phyloP scores from a whole-genome alignment of 2,329 filamentous ascomycete species.

The Claviceps maximensis region DNA sequence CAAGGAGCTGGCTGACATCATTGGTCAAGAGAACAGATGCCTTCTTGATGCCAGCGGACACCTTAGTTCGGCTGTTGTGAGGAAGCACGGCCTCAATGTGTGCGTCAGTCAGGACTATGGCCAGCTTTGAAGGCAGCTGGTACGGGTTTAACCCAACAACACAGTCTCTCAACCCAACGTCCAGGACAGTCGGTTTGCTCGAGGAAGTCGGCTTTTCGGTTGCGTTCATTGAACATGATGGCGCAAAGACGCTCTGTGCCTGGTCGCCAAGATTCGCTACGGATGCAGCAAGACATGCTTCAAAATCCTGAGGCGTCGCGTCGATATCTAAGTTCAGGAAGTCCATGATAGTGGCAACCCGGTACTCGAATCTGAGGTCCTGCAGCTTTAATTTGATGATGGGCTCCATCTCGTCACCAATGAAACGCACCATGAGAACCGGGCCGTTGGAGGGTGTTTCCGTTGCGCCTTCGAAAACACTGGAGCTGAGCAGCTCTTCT shows the following conservation, averaged over 20 bases:
- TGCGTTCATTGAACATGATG: constrained; percentile 9
- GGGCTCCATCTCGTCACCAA: constrained; percentile 90
- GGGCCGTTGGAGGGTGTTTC: constrained; percentile 17
- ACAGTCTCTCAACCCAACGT: constrained; percentile 69
- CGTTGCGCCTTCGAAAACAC: constrained; percentile 14
- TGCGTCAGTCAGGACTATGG: constrained; percentile 68
- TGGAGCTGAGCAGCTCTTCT: constrained; percentile 58
- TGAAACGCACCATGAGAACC: constrained; percentile 76
- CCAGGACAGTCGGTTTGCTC: constrained; percentile 49
- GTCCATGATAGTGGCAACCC: constrained; percentile 70
- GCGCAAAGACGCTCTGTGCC: constrained; percentile 34
- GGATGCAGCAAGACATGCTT: constrained; percentile 63
- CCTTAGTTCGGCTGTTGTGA: constrained; percentile 49
- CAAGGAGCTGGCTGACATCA: constrained; percentile 35
- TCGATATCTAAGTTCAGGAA: constrained; percentile 58
- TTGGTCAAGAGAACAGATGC: constrained; percentile 76
- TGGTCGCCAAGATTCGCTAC: constrained; percentile 63
- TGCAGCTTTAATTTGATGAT: constrained; percentile 77
- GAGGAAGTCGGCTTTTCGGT: constrained; percentile 15
- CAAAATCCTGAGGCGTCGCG: constrained; percentile 58
- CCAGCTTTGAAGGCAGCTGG: constrained; percentile 58
- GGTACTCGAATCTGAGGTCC: constrained; percentile 78
- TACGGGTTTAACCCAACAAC: constrained; percentile 75
- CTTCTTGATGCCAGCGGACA: constrained; percentile 58
- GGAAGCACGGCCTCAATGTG: constrained; percentile 56